phyloP scores from a whole-genome alignment of 768 basidiomycete species.

The Calocybe indica region DNA sequence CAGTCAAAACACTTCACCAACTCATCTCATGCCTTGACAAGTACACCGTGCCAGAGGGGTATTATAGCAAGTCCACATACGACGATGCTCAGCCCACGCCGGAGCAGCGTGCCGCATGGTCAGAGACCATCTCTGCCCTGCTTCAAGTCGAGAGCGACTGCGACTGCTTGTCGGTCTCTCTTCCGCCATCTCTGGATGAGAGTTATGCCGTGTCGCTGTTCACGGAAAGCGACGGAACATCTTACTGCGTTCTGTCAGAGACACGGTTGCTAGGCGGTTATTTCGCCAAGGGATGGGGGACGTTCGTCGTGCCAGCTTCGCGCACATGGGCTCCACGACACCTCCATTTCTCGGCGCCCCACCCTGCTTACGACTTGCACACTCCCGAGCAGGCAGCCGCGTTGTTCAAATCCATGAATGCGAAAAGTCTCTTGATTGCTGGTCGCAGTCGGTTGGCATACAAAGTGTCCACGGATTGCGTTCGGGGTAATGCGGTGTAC shows the following conservation, averaged over 20 bases:
- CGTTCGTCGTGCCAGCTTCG: constrained; percentile 24
- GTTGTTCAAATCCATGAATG: constrained; percentile 30
- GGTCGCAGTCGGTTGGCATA: constrained; percentile 34
- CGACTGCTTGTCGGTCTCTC: constrained; percentile 21
- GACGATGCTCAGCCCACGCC: constrained; percentile 24
- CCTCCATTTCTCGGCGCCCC: constrained; percentile 41
- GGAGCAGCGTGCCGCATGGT: constrained; percentile 22
- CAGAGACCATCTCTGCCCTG: constrained; percentile 16
- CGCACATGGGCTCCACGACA: constrained; percentile 15
- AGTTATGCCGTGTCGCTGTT: constrained; percentile 22
- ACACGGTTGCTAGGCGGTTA: constrained; percentile 7
- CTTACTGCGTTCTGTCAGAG: constrained; percentile 29
- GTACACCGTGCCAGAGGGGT: constrained; percentile 21
- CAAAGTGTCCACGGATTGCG: constrained; percentile 24
- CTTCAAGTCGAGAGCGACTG: constrained; percentile 26
- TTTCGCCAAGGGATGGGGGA: constrained; percentile 31
- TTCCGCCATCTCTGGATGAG: constrained; percentile 20
- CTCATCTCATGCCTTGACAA: constrained; percentile 21
- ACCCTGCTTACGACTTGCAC: constrained; percentile 32
- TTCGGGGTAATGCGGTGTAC: constrained; percentile 22
- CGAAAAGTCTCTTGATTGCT: constrained; percentile 35
- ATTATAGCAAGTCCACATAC: constrained; percentile 24
- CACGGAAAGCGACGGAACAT: constrained; percentile 14
- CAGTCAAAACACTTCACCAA: constrained; percentile 4
- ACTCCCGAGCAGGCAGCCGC: constrained; percentile 35